Percentiles rank a stretch among this genome's conserved stretches.
Evolutionary conservation across 805 yeast genomes (phyloP).

Genomic region (Yamadazyma sp.): DNA sequence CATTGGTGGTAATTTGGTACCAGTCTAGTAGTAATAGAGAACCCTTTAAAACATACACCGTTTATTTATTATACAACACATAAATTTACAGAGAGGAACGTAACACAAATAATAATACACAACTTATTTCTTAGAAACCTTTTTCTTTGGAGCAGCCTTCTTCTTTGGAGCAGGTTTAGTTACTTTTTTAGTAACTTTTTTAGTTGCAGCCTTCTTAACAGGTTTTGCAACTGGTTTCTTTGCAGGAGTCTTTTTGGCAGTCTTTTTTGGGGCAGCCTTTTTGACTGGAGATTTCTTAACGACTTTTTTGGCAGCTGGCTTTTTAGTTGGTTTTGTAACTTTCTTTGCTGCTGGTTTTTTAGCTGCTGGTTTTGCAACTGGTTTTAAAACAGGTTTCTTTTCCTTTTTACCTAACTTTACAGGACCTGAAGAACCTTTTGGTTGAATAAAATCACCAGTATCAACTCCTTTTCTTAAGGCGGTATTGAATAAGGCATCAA

Average conservation of each 20-base stretch:
- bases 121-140: slow-evolving; percentile 5
- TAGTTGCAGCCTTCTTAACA: slow-evolving; percentile 11
- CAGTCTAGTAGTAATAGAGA: too few species aligned
- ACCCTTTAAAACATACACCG: too few species aligned
- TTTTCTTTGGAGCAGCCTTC: slow-evolving; percentile 19
- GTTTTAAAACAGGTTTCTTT: slow-evolving; percentile 18
- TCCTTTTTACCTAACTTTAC: slow-evolving; percentile 59
- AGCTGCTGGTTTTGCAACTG: slow-evolving; percentile 17
- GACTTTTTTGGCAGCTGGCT: slow-evolving; percentile 23
- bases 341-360: slow-evolving; percentile 10
- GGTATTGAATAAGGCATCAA: slow-evolving; percentile 71
- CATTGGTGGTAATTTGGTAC: too few species aligned
- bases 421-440: slow-evolving; percentile 89
- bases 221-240: slow-evolving; percentile 24
- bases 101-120: too few species aligned
- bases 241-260: slow-evolving; percentile 14
- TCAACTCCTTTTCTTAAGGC: slow-evolving; percentile 82
- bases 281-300: slow-evolving; percentile 8
- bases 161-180: slow-evolving; percentile 1
- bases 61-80: slow-evolving; percentile 9
- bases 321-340: slow-evolving; percentile 8
- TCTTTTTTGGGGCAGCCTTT: slow-evolving; percentile 16
- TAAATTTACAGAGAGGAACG: slow-evolving; percentile 9
- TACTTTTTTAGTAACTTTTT: slow-evolving; percentile 13
- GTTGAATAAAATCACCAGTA: slow-evolving; percentile 73